Evolutionary conservation across 768 basidiomycete species (phyloP).

Genomic region (Coprinopsis cinerea): DNA sequence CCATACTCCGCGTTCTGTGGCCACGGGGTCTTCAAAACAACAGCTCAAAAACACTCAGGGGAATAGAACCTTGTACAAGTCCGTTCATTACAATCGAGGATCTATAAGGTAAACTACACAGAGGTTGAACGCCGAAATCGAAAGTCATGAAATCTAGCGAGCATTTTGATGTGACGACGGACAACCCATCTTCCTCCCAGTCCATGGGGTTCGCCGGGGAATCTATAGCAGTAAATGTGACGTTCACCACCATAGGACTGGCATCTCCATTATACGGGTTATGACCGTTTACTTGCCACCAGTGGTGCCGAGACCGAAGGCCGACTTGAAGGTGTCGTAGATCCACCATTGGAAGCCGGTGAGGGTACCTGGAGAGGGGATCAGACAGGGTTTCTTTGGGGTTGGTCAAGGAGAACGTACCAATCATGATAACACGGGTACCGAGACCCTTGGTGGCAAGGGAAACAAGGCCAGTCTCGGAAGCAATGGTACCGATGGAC

Average conservation of each 20-base stretch:
- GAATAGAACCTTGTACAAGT: no score
- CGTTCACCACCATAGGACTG: background rate
- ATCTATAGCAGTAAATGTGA: background rate
- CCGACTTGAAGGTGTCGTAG: constrained; percentile 80
- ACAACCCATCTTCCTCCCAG: background rate
- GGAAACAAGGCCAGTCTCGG: constrained; percentile 57
- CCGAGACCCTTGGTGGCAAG: constrained; percentile 84
- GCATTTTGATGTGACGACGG: background rate
- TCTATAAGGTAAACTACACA: background rate
- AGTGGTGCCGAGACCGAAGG: constrained; percentile 83
- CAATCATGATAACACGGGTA: constrained; percentile 84
- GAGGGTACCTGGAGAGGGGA: constrained; percentile 30
- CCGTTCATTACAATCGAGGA: background rate
- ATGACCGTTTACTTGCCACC: constrained; percentile 66
- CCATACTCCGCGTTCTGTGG: no score
- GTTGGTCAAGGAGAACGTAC: constrained; percentile 27
- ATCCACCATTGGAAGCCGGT: constrained; percentile 93
- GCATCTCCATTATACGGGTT: background rate
- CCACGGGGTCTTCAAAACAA: no score
- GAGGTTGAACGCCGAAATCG: background rate
- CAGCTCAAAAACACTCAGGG: no score
- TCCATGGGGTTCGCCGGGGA: constrained; percentile 1
- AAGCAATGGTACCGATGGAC: constrained; percentile 60
- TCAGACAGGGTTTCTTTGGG: background rate
- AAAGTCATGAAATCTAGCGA: constrained; percentile 5